Percentiles rank a stretch among this genome's conserved stretches.
These are phyloP conservation scores for Crithidia sp. DNA, from an alignment of 208 protist genomes.

Conservation along the genomic window DNA sequence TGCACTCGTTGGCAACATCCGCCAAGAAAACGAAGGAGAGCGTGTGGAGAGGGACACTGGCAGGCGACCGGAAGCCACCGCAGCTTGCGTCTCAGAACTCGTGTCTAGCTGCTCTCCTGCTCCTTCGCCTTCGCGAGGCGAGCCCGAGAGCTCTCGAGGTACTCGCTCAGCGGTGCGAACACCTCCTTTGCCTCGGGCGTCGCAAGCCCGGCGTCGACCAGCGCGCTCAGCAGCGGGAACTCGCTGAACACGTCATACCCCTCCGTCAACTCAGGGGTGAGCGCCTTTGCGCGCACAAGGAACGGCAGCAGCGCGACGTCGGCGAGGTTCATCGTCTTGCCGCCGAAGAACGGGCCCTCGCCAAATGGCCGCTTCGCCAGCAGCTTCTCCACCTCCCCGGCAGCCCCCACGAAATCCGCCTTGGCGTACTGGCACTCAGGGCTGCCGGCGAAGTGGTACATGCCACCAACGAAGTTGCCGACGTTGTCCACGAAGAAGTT, in stretches of 20 bases:
- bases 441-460: constrained; percentile 25
- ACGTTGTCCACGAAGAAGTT: constrained; percentile 44
- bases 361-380: constrained; percentile 51
- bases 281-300: constrained; percentile 54
- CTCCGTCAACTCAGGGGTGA: constrained; percentile 43
- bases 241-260: constrained; percentile 61
- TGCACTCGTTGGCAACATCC: no score
- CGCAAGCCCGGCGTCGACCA: constrained; percentile 49
- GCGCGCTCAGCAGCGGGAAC: constrained; percentile 45
- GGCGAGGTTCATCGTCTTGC: constrained; percentile 53
- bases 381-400: constrained; percentile 55
- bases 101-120: no score
- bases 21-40: no score
- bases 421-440: constrained; percentile 34
- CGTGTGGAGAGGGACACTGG: no score
- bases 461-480: constrained; percentile 36
- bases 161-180: constrained; percentile 40
- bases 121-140: background rate
- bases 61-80: no score
- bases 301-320: constrained; percentile 68
- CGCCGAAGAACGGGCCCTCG: constrained; percentile 70
- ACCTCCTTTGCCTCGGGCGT: constrained; percentile 43
- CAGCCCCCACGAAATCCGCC: constrained; percentile 55
- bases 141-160: constrained; percentile 20
- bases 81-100: no score